Evolutionary conservation across 1,284 basidiomycete genomes (phyloP).

Genomic region (Bondarzewia mesenterica): DNA sequence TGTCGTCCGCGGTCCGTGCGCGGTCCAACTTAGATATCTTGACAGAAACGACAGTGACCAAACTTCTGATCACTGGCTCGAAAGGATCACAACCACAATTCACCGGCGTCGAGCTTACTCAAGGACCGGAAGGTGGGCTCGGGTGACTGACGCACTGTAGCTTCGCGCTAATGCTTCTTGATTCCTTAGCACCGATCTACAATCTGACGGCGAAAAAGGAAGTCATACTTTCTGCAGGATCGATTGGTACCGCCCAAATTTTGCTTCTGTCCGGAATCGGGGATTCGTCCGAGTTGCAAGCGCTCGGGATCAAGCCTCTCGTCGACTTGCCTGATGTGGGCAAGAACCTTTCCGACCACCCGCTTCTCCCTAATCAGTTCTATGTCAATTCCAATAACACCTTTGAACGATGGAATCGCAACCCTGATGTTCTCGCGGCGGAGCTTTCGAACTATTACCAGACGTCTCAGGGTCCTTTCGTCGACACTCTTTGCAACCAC

Average conservation of each 20-base stretch:
- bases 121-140: neutral
- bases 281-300: constrained; percentile 16
- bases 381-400: constrained; percentile 11
- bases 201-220: constrained; percentile 27
- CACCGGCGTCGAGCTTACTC: constrained; percentile 24
- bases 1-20: constrained; percentile 20
- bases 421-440: constrained; percentile 8
- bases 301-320: constrained; percentile 21
- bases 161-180: too few species aligned
- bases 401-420: constrained; percentile 11
- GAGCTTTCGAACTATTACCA: constrained; percentile 11
- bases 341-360: constrained; percentile 25
- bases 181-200: neutral
- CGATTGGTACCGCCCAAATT: constrained; percentile 33
- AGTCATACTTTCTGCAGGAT: constrained; percentile 37
- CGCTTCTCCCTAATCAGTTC: constrained; percentile 11
- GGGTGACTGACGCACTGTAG: too few species aligned
- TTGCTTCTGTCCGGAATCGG: constrained; percentile 41
- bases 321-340: constrained; percentile 29
- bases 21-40: constrained; percentile 35
- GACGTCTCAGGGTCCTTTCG: constrained; percentile 11
- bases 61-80: constrained; percentile 22
- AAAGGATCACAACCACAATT: constrained; percentile 18
- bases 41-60: constrained; percentile 30
- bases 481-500: constrained; percentile 9